Conservation (phyloP, 169 alveolate species). For the Cystoisospora suis region DNA sequence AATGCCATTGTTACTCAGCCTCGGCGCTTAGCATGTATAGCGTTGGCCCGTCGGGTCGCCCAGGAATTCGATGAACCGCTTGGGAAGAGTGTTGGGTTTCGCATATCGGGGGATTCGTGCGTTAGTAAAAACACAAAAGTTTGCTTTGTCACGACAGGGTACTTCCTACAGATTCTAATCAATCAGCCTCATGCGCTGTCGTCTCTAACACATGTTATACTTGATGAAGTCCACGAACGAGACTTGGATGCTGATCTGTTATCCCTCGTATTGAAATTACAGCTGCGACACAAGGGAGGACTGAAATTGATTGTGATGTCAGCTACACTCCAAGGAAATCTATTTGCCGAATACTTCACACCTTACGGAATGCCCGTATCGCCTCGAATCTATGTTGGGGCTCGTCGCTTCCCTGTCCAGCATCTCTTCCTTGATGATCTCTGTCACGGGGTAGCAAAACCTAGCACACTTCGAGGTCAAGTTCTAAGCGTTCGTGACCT, state of each 20-base stretch:
- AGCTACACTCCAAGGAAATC: conserved; percentile 68
- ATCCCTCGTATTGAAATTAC: conserved; percentile 69
- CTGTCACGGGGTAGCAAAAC: background rate
- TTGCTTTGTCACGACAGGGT: conserved; percentile 71
- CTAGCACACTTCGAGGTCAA: background rate
- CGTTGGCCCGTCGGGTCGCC: conserved; percentile 67
- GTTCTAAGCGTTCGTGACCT: background rate
- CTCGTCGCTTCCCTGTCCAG: conserved; percentile 63
- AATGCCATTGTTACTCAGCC: conserved; percentile 69
- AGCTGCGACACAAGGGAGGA: conserved; percentile 47
- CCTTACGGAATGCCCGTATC: background rate
- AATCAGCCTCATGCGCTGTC: conserved; percentile 62
- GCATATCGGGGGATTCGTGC: conserved; percentile 57
- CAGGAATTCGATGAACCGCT: conserved; percentile 57
- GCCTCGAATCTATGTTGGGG: conserved; percentile 62
- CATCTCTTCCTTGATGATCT: conserved; percentile 47
- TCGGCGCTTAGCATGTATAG: conserved; percentile 67
- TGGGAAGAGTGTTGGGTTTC: conserved; percentile 62
- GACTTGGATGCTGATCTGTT: conserved; percentile 72
- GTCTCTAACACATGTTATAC: conserved; percentile 59
- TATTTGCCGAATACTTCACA: conserved; percentile 50
- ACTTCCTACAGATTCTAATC: conserved; percentile 63
- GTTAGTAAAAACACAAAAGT: conserved; percentile 41
- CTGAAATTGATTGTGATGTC: conserved; percentile 70
- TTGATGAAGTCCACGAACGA: conserved; percentile 75